phyloP scores from a whole-genome alignment of 108 stramenopile species.

The Pseudonitzschia multiseries region DNA sequence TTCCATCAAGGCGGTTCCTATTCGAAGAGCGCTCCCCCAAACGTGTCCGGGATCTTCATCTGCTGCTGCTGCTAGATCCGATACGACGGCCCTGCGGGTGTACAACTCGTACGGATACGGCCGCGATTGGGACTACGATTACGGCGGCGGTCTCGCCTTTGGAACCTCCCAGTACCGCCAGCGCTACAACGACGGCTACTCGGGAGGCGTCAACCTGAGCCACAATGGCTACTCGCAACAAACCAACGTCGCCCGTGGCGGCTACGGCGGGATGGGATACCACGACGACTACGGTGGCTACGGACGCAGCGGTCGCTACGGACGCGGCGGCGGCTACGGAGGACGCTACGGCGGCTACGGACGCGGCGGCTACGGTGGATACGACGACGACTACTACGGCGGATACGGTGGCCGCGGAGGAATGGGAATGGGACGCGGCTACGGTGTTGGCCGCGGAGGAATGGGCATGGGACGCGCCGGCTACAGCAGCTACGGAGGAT shows the following conservation, averaged over 20 bases:
- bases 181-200: constrained; percentile 23
- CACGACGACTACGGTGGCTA: constrained; percentile 17
- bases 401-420: constrained; percentile 10
- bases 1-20: neutral
- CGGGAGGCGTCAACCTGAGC: constrained; percentile 16
- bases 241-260: constrained; percentile 12
- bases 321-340: neutral
- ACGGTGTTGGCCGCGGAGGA: no score
- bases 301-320: neutral
- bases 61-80: no score
- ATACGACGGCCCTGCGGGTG: neutral
- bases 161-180: constrained; percentile 12
- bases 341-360: neutral
- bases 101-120: constrained; percentile 18
- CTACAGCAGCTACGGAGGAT: constrained; percentile 7
- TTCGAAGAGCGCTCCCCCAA: neutral
- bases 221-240: constrained; percentile 15
- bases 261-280: constrained; percentile 4
- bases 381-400: neutral
- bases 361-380: constrained; percentile 4
- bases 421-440: no score
- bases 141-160: constrained; percentile 6
- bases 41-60: neutral
- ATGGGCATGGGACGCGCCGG: no score
- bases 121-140: constrained; percentile 19